phyloP scores from a whole-genome alignment of 805 yeast genomes.

The Candida germanica region DNA sequence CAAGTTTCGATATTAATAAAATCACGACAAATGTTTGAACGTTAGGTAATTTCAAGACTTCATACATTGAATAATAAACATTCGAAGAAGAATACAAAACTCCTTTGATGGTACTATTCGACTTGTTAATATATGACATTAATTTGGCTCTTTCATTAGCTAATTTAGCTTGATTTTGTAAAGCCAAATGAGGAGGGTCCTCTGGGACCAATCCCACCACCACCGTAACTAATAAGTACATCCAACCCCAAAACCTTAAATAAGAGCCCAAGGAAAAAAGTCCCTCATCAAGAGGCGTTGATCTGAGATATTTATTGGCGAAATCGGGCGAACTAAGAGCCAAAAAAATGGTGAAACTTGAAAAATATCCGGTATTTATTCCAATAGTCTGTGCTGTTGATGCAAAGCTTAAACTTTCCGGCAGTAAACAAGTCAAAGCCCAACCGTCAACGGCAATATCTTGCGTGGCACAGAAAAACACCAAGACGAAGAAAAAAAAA shows the following conservation, averaged over 20 bases:
- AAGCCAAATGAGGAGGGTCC: slow-evolving; percentile 54
- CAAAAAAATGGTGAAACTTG: slow-evolving; percentile 85
- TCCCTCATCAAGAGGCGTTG: slow-evolving; percentile 59
- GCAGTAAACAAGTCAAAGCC: slow-evolving; percentile 87
- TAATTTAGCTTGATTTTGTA: slow-evolving; percentile 26
- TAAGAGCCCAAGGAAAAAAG: slow-evolving; percentile 71
- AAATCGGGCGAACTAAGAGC: slow-evolving; percentile 91
- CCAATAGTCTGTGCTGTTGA: slow-evolving; percentile 98
- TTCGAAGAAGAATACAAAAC: slow-evolving; percentile 16
- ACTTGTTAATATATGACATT: slow-evolving; percentile 25
- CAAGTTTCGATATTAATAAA: slow-evolving; percentile 79
- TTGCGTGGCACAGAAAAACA: slow-evolving; percentile 92
- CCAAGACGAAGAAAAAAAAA: slow-evolving; percentile 66
- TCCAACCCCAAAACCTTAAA: slow-evolving; percentile 71
- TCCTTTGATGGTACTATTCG: slow-evolving; percentile 10
- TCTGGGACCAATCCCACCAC: slow-evolving; percentile 65
- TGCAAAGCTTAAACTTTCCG: slow-evolving; percentile 80
- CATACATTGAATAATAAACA: slow-evolving; percentile 64
- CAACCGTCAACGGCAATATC: slow-evolving; percentile 99
- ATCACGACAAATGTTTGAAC: slow-evolving; percentile 72
- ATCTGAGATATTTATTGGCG: slow-evolving; percentile 78
- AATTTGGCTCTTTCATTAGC: slow-evolving; percentile 25
- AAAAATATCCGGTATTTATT: slow-evolving; percentile 86
- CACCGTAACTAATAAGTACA: slow-evolving; percentile 57
- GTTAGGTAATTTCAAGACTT: slow-evolving; percentile 65